phyloP scores from a whole-genome alignment of 805 yeast genomes.

The Suhomyces emberorum region DNA sequence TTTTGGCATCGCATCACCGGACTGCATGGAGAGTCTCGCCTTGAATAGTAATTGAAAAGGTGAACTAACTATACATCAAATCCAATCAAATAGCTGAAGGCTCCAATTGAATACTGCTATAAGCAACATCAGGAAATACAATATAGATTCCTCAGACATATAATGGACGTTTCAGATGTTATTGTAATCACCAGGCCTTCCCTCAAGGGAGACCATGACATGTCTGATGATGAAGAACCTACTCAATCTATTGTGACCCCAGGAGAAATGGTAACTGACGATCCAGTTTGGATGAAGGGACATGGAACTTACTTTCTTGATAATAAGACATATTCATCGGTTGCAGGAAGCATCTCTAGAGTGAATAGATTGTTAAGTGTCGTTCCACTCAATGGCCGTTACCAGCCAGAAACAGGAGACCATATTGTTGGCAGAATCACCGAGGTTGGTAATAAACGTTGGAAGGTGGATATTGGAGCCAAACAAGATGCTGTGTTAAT shows the following conservation, averaged over 20 bases:
- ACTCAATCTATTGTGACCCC: constrained; percentile 69
- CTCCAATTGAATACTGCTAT: no score
- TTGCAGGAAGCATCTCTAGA: constrained; percentile 84
- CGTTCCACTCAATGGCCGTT: constrained; percentile 79
- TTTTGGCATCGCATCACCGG: no score
- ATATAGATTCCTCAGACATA: neutral
- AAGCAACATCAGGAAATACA: no score
- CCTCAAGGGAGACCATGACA: constrained; percentile 39
- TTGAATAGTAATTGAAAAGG: no score
- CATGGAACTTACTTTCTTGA: constrained; percentile 88
- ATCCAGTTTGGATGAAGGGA: constrained; percentile 97
- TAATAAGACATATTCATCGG: constrained; percentile 79
- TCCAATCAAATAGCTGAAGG: no score
- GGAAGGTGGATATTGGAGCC: constrained; percentile 98
- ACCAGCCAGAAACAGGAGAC: constrained; percentile 94
- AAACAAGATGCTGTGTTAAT: constrained; percentile 86
- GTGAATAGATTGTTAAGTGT: constrained; percentile 88
- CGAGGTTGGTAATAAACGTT: constrained; percentile 88
- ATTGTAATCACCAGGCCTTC: constrained; percentile 34
- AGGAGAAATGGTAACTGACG: constrained; percentile 94
- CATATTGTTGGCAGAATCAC: constrained; percentile 91
- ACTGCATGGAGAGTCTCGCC: no score
- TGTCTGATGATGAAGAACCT: constrained; percentile 31
- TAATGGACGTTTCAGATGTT: constrained; percentile 12
- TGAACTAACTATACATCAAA: no score